Evolutionary conservation across 2,329 filamentous ascomycete species (phyloP).

Genomic region (Aspergillus fumigatus): DNA sequence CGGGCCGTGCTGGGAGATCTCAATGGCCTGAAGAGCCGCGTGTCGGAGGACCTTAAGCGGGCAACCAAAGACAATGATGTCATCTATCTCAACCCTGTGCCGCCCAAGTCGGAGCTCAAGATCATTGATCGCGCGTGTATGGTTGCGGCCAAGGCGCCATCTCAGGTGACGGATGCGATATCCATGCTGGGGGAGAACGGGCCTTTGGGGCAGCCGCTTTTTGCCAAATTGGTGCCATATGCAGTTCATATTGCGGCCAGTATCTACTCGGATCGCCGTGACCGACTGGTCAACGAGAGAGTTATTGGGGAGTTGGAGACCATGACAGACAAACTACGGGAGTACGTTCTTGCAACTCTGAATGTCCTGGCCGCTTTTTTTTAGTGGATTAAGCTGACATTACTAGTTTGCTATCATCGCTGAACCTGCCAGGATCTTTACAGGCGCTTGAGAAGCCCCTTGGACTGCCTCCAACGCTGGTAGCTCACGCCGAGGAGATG

Average conservation of each 20-base stretch:
- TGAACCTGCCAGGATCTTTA: slow-evolving; percentile 86
- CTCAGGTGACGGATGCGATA: slow-evolving; percentile 75
- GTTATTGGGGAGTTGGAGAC: slow-evolving; percentile 81
- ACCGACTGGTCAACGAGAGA: slow-evolving; percentile 82
- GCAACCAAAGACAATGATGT: slow-evolving; percentile 96
- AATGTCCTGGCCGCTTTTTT: not conserved
- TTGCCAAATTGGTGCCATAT: slow-evolving; percentile 89
- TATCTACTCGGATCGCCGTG: slow-evolving; percentile 87
- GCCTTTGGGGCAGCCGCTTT: slow-evolving; percentile 78
- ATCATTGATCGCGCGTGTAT: slow-evolving; percentile 82
- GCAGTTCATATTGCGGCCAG: slow-evolving; percentile 92
- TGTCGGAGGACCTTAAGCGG: slow-evolving; percentile 82
- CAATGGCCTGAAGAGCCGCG: slow-evolving; percentile 73
- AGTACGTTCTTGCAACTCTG: slow-evolving; percentile 39
- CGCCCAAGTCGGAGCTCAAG: slow-evolving; percentile 82
- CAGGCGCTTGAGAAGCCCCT: slow-evolving; percentile 94
- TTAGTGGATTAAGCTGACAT: slow-evolving; percentile 10
- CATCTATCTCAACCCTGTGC: slow-evolving; percentile 82
- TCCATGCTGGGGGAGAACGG: slow-evolving; percentile 74
- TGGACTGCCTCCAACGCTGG: slow-evolving; percentile 76
- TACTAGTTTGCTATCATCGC: slow-evolving; percentile 60
- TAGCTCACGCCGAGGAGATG: slow-evolving; percentile 90
- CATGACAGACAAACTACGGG: slow-evolving; percentile 74
- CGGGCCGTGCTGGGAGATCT: slow-evolving; percentile 78
- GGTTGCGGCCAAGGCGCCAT: slow-evolving; percentile 73